Base-by-base conservation (phyloP, 192 early-diverging fungal genomes). In the Lobulomyces angularis region DNA sequence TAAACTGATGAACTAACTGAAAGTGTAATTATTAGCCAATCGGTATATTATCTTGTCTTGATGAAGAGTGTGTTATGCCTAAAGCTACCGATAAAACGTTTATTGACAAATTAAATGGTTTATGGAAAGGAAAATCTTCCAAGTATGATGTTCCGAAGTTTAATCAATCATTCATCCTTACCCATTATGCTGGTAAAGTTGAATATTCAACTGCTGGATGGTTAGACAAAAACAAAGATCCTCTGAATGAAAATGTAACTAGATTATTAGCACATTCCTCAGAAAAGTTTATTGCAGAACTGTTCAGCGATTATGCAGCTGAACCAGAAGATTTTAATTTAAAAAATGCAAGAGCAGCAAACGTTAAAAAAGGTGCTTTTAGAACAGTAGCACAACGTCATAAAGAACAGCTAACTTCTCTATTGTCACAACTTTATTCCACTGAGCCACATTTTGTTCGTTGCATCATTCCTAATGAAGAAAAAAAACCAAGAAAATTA, bases 151-250 rank as follows among this genome's bases (percentile, higher is more conserved):
- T 61, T 3, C 83, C 84, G 27, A 63, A 84, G 16, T 94, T 96
- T 65, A 76, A 82, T 46, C 68, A 80, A 44, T 86, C 86, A 1
- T 97, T 97, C 45, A 82, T 83, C 20, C 56, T 97, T 21, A 73
- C 82, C 28, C 94, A 97, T 57, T 97, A 96, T 57, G 94, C 94
- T 24, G 93, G 83, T 28, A 76, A 86, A 44, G 94, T 97, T 22
- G 89, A 96, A 51, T 97, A 97, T 53, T 77, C 66, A 46, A 83
- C 80, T 2, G 49, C 64, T 7, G 90, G 88, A 24, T 97, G 91
- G 91, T 64, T 97, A 3, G 86, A 97, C 62, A 95, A 94, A 70
- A 97, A 97, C 74, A 96, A 93, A 60, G 94, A 97, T 53, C 91
- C 86, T 9, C 69, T 97, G 41, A 95, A 97, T 57, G 91, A 94